These are phyloP conservation scores for Polygonum aviculare DNA, from an alignment of 148 eudicot genomes.

Conservation along the genomic window DNA sequence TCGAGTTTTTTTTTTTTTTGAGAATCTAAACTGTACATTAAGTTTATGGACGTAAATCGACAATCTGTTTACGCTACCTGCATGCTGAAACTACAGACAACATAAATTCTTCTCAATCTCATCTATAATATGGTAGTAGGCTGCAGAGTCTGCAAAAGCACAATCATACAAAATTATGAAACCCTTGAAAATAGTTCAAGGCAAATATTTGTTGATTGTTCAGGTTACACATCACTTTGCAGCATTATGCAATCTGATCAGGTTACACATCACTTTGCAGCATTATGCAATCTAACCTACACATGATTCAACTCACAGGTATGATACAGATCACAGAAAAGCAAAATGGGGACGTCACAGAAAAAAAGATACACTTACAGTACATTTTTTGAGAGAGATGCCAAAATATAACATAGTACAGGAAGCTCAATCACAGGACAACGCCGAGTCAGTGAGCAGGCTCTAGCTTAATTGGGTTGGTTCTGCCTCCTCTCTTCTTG, in stretches of 20 bases:
- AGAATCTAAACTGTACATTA: too few species aligned
- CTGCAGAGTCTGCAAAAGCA: too few species aligned
- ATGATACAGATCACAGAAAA: neutral
- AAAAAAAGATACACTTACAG: neutral
- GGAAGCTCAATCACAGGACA: neutral
- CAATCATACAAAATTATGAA: neutral
- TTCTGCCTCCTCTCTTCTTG: constrained; percentile 54
- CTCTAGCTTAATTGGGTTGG: constrained; percentile 17
- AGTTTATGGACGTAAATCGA: too few species aligned
- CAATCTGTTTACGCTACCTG: too few species aligned
- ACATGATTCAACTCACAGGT: neutral
- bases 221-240: constrained; percentile 2
- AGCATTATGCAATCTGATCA: constrained; percentile 2
- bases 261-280: neutral
- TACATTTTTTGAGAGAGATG: neutral
- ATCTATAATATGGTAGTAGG: too few species aligned
- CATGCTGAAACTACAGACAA: neutral
- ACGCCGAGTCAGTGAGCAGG: neutral
- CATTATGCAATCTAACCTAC: neutral
- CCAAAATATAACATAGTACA: constrained; percentile 1
- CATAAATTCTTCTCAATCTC: neutral
- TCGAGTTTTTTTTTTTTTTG: too few species aligned
- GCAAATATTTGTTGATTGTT: neutral
- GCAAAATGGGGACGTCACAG: neutral
- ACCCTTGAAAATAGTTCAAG: neutral